These are phyloP conservation scores for Eucalyptus victrix DNA, from an alignment of 345 rosid genomes.

Conservation along the genomic window DNA sequence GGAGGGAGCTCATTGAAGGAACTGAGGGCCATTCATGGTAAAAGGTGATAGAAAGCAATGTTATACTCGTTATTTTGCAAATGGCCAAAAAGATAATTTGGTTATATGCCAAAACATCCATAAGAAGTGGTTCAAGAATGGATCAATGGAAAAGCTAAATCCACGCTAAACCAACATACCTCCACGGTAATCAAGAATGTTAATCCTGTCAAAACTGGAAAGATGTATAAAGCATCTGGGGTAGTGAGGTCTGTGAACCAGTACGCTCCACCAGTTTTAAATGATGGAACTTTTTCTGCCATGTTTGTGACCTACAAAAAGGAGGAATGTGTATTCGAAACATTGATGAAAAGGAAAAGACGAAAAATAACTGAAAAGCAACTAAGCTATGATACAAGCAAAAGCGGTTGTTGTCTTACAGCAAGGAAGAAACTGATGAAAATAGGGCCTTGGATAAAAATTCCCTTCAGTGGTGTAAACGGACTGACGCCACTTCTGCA, in stretches of 20 bases:
- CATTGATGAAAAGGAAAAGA: not conserved
- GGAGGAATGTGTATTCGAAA: not conserved
- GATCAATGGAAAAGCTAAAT: not conserved
- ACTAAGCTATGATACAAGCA: not conserved
- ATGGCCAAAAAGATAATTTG: not conserved
- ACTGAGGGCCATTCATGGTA: not conserved
- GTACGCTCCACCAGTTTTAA: slow-evolving; percentile 68
- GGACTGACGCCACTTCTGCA: slow-evolving; percentile 76
- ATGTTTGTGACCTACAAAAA: slow-evolving; percentile 49
- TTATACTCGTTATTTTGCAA: not conserved
- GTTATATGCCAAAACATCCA: not conserved
- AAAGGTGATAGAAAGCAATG: not conserved
- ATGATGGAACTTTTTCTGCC: slow-evolving; percentile 88
- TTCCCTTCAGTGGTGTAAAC: slow-evolving; percentile 73
- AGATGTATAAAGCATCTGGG: slow-evolving; percentile 56
- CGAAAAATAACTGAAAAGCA: not conserved
- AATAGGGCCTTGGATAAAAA: slow-evolving; percentile 68
- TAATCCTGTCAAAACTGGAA: slow-evolving; percentile 59
- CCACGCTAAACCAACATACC: slow-evolving; percentile 22
- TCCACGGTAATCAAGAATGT: slow-evolving; percentile 72
- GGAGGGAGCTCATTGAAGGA: not conserved
- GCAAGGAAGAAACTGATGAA: slow-evolving; percentile 77
- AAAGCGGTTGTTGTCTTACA: slow-evolving; percentile 24
- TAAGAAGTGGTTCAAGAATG: not conserved
- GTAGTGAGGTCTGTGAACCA: slow-evolving; percentile 76